These are phyloP conservation scores for Lolium multiflorum DNA, from an alignment of 176 grass and related monocot genomes.

Conservation along the genomic window DNA sequence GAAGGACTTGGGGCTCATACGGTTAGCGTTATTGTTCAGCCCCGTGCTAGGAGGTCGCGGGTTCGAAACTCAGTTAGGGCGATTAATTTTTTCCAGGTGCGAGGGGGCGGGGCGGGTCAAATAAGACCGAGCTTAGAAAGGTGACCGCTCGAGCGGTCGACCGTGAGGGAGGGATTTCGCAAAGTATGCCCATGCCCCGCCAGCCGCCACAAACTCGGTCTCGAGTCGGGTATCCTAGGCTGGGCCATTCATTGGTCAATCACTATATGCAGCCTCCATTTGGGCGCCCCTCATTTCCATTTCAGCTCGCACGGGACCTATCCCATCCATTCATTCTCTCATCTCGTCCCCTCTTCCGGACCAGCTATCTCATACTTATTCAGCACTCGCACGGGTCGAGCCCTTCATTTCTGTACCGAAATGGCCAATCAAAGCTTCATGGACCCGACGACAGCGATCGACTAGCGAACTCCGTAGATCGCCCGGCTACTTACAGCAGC, in stretches of 20 bases:
- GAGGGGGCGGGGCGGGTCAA: no score
- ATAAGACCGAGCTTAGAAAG: no score
- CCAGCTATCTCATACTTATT: no score
- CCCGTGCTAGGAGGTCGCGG: no score
- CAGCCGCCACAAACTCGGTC: no score
- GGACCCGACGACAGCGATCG: slow-evolving; percentile 5
- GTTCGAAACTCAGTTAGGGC: no score
- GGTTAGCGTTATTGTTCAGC: no score
- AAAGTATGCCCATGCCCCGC: no score
- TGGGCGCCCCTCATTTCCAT: not conserved
- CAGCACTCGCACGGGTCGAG: not conserved
- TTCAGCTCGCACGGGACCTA: not conserved
- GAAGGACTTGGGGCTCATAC: no score
- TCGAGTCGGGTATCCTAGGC: not conserved
- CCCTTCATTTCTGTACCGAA: not conserved
- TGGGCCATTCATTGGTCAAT: not conserved
- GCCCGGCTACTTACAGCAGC: not conserved
- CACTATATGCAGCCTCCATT: not conserved
- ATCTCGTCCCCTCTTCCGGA: not conserved
- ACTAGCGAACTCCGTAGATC: not conserved
- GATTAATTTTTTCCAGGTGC: no score
- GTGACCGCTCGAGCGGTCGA: no score
- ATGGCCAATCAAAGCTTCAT: not conserved
- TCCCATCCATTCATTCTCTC: not conserved
- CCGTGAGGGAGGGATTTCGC: no score